phyloP scores from a whole-genome alignment of 2,329 filamentous ascomycete species.

The Apiospora sp. region DNA sequence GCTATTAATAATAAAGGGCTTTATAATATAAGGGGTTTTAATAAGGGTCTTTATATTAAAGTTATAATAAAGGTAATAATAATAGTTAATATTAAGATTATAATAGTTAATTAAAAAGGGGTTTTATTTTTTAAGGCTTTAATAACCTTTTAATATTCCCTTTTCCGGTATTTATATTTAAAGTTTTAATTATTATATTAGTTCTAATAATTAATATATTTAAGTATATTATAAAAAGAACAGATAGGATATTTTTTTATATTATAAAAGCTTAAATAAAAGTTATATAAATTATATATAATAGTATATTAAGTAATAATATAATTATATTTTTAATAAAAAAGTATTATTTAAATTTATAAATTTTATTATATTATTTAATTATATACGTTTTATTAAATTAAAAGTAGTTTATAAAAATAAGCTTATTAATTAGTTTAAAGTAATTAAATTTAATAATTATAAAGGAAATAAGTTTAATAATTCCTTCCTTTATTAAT shows the following conservation, averaged over 20 bases:
- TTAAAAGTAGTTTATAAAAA: not conserved
- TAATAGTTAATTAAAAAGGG: not conserved
- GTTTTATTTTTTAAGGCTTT: not conserved
- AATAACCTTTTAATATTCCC: not conserved
- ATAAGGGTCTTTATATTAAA: too few species aligned
- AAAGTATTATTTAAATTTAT: not conserved
- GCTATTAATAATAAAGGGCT: not conserved
- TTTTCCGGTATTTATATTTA: not conserved
- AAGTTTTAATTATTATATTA: not conserved
- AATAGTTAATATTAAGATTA: too few species aligned
- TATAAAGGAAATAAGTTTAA: not conserved
- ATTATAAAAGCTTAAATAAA: not conserved
- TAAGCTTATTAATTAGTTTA: not conserved
- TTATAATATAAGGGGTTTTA: too few species aligned
- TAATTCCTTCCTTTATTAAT: too few species aligned
- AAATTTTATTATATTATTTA: not conserved
- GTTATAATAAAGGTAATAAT: not conserved
- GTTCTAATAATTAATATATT: not conserved
- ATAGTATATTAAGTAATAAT: conserved; percentile 6
- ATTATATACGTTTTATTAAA: not conserved
- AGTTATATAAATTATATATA: not conserved
- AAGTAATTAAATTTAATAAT: not conserved
- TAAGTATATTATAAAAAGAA: not conserved
- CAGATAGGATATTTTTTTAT: too few species aligned
- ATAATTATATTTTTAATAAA: not conserved